Percentiles rank a stretch among this genome's conserved stretches.
phyloP scores from a whole-genome alignment of 768 basidiomycete species.

The Leucosporidium yakuticum region DNA sequence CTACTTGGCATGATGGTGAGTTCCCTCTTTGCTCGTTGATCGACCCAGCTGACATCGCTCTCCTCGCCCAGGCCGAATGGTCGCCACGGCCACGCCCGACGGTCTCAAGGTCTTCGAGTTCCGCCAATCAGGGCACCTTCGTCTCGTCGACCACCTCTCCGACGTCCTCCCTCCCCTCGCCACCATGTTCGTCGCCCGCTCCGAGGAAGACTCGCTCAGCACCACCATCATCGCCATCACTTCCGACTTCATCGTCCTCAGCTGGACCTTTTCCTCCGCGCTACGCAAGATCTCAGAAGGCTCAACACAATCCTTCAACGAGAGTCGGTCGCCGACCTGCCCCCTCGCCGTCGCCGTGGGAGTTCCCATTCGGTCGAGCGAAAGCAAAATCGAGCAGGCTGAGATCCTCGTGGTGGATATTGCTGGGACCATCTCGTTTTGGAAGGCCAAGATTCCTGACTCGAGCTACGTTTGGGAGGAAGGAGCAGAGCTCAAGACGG shows the following conservation, averaged over 20 bases:
- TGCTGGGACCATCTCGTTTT: conserved; percentile 14
- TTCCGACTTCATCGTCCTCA: background rate
- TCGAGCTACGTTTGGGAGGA: background rate
- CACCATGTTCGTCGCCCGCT: conserved; percentile 12
- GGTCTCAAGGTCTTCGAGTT: conserved; percentile 9
- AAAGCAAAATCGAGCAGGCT: background rate
- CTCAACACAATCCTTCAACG: background rate
- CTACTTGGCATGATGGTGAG: conserved; percentile 21
- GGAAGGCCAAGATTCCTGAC: background rate
- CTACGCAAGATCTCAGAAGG: background rate
- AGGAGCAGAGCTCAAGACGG: conserved; percentile 54
- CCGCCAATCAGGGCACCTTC: conserved; percentile 1
- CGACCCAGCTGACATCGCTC: background rate
- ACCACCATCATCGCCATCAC: conserved; percentile 10
- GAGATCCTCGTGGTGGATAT: conserved; percentile 5
- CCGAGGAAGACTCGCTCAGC: background rate
- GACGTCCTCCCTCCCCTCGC: background rate
- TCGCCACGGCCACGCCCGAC: conserved; percentile 1
- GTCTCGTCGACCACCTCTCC: background rate
- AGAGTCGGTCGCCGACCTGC: background rate
- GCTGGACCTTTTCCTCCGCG: conserved; percentile 6
- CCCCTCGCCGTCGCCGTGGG: background rate
- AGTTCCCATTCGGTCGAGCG: background rate
- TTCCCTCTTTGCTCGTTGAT: background rate
- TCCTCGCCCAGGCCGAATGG: background rate